phyloP scores from a whole-genome alignment of 345 rosid species.

The Acer saccharum region DNA sequence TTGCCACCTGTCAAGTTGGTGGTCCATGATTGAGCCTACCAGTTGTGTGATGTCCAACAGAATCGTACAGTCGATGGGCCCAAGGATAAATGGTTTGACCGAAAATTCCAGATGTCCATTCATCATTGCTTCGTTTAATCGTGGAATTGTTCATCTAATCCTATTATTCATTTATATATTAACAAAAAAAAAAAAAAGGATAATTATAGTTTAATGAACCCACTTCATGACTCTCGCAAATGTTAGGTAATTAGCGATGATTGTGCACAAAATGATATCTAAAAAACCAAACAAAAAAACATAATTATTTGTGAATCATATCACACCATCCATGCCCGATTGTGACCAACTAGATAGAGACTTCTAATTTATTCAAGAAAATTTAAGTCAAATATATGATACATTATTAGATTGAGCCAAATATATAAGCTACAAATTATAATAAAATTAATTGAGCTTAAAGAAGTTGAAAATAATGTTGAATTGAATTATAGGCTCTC shows the following conservation, averaged over 20 bases:
- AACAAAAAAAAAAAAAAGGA: neutral
- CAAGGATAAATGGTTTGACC: neutral
- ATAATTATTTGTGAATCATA: no score
- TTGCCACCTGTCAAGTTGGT: neutral
- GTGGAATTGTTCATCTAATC: neutral
- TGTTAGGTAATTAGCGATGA: neutral
- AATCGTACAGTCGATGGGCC: neutral
- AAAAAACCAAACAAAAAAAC: no score
- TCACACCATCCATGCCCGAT: no score
- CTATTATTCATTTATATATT: neutral
- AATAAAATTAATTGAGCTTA: no score
- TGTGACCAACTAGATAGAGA: no score
- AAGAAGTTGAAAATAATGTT: no score
- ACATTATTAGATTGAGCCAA: no score
- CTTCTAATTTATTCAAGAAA: no score
- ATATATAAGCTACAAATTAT: no score
- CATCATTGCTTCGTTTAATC: neutral
- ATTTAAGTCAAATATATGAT: no score
- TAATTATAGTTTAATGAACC: neutral
- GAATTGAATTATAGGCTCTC: no score
- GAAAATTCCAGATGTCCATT: neutral
- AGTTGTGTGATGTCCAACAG: neutral
- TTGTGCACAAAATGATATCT: no score
- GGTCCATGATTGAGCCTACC: constrained; percentile 1
- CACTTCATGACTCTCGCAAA: neutral